Percentiles rank a stretch among this genome's conserved stretches.
Evolutionary conservation across 805 yeast species (phyloP).

Genomic region (Dipodascus albidus): DNA sequence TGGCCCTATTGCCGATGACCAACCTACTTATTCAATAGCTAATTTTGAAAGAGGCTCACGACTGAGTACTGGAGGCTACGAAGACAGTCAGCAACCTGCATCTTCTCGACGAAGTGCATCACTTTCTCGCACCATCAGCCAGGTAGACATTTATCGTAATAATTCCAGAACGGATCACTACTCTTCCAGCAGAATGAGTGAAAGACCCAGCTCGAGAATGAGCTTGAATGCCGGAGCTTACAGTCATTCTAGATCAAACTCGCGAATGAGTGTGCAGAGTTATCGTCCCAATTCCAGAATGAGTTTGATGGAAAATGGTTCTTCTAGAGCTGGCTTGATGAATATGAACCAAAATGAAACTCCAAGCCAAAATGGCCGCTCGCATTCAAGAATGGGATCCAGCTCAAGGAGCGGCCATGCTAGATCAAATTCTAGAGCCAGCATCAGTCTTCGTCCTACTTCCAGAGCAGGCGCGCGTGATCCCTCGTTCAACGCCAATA

Average conservation of each 20-base stretch:
- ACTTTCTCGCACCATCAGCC: neutral
- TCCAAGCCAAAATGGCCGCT: neutral
- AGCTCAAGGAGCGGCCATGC: neutral
- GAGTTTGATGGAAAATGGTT: neutral
- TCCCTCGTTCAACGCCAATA: too few relatives aligned
- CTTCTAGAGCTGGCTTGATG: neutral
- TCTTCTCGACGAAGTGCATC: neutral
- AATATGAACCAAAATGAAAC: neutral
- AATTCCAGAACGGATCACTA: neutral
- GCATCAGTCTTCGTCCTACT: neutral
- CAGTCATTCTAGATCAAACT: neutral
- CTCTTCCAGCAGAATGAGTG: neutral
- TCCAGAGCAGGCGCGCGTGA: neutral
- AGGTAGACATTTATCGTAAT: neutral
- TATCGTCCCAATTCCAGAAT: neutral
- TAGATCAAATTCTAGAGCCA: neutral
- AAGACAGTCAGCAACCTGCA: neutral
- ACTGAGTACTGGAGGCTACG: neutral
- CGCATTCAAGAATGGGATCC: neutral
- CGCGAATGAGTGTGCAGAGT: neutral
- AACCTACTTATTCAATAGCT: constrained; percentile 23
- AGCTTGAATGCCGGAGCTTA: neutral
- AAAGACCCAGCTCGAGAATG: neutral
- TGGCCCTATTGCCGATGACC: constrained; percentile 26
- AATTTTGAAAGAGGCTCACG: constrained; percentile 20